Evolutionary conservation across 805 yeast species (phyloP).

Genomic region (Pichia nakasei): DNA sequence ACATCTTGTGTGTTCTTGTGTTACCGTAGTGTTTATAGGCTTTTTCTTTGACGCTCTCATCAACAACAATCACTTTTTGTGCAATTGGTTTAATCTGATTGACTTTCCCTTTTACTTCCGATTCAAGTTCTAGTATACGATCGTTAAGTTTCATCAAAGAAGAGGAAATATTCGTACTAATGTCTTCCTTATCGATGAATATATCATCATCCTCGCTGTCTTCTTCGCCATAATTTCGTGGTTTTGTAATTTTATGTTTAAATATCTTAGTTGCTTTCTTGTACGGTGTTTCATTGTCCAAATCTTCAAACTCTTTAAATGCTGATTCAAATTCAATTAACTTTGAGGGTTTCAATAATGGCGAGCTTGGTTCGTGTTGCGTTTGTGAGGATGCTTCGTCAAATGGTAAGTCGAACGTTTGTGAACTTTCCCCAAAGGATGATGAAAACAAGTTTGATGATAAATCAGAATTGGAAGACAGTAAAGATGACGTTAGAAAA

Average conservation of each 20-base stretch:
- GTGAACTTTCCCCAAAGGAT: too few species aligned
- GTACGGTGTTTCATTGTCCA: neutral
- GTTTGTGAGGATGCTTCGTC: too few species aligned
- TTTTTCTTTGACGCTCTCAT: too few species aligned
- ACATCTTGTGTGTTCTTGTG: conserved; percentile 21
- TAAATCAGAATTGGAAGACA: too few species aligned
- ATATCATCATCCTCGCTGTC: neutral
- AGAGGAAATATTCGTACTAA: neutral
- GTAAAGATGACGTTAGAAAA: too few species aligned
- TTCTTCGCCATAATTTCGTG: too few species aligned
- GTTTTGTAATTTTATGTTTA: too few species aligned
- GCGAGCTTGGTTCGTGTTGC: neutral
- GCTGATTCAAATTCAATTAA: neutral
- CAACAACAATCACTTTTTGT: neutral
- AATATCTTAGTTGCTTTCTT: neutral
- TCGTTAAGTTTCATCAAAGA: neutral
- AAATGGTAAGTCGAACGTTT: too few species aligned
- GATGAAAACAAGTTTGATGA: too few species aligned
- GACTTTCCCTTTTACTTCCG: neutral
- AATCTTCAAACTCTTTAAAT: conserved; percentile 1
- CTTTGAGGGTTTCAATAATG: neutral
- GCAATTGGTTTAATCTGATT: too few species aligned
- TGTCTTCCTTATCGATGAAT: neutral
- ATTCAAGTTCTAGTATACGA: conserved; percentile 3
- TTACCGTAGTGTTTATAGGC: conserved; percentile 21